These are phyloP conservation scores for Blepharisma stoltei DNA, from an alignment of 73 alveolate species.

Conservation along the genomic window DNA sequence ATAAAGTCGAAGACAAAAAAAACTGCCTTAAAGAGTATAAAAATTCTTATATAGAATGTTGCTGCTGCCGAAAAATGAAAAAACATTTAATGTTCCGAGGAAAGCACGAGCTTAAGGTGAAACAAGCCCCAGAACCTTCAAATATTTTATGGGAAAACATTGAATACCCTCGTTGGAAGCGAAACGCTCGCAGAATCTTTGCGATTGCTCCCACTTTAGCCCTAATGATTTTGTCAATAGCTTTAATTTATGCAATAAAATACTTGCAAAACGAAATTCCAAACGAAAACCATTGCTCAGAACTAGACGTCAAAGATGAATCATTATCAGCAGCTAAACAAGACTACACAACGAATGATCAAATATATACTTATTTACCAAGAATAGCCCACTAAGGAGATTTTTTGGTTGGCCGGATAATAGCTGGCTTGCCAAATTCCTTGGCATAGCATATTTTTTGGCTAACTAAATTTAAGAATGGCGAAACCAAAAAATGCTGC, in stretches of 20 bases:
- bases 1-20: slow-evolving; percentile 36
- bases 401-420: too few relatives aligned
- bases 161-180: slow-evolving; percentile 32
- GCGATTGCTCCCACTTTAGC: slow-evolving; percentile 37
- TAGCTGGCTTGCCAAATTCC: too few relatives aligned
- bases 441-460: too few relatives aligned
- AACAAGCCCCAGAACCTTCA: slow-evolving; percentile 47
- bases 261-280: slow-evolving; percentile 32
- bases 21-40: slow-evolving; percentile 39
- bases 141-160: slow-evolving; percentile 56
- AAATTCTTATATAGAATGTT: not conserved
- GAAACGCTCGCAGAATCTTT: slow-evolving; percentile 31
- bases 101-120: slow-evolving; percentile 23
- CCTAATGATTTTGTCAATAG: slow-evolving; percentile 34
- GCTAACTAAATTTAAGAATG: too few relatives aligned
- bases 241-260: slow-evolving; percentile 36
- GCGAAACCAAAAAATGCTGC: too few relatives aligned
- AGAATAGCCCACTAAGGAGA: too few relatives aligned
- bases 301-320: slow-evolving; percentile 13
- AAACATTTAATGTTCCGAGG: slow-evolving; percentile 26
- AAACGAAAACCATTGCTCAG: slow-evolving; percentile 10
- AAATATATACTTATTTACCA: too few relatives aligned
- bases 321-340: slow-evolving; percentile 21
- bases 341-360: slow-evolving; percentile 17
- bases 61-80: slow-evolving; percentile 24